Percentiles rank a stretch among this genome's conserved stretches.
These are phyloP conservation scores for Trametes maxima DNA, from an alignment of 768 basidiomycete species.

Conservation along the genomic window DNA sequence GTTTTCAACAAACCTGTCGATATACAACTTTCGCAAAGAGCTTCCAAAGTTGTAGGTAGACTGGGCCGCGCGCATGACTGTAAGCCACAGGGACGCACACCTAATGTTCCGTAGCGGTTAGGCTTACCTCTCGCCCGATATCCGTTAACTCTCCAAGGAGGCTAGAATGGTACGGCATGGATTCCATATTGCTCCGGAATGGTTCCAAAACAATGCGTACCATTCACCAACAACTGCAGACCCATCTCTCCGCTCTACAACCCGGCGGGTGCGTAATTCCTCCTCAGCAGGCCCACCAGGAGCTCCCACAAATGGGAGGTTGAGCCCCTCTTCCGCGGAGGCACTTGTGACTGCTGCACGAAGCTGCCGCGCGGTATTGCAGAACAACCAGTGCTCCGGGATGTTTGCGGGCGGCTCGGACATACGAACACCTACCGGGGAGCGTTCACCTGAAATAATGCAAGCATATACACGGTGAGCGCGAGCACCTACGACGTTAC, in stretches of 20 bases:
- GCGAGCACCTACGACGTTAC: not conserved
- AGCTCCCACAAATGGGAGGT: not conserved
- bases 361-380: constrained; percentile 55
- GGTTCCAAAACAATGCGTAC: constrained; percentile 40
- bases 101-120: not conserved
- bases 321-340: constrained; percentile 9
- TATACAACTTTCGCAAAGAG: constrained; percentile 62
- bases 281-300: constrained; percentile 11
- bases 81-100: not conserved
- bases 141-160: constrained; percentile 75
- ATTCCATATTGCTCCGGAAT: not conserved
- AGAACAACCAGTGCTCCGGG: constrained; percentile 71
- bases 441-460: constrained; percentile 62
- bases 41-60: constrained; percentile 66
- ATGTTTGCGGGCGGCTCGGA: constrained; percentile 62
- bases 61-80: constrained; percentile 40
- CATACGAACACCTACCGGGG: constrained; percentile 73
- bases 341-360: constrained; percentile 44
- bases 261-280: constrained; percentile 43
- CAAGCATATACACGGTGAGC: not conserved
- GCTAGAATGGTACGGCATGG: constrained; percentile 37
- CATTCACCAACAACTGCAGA: constrained; percentile 59
- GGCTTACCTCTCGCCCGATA: constrained; percentile 61
- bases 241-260: constrained; percentile 63
- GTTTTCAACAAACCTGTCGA: constrained; percentile 53